These are phyloP conservation scores for Penicillium crustosum DNA, from an alignment of 2,329 filamentous ascomycete species.

Conservation along the genomic window DNA sequence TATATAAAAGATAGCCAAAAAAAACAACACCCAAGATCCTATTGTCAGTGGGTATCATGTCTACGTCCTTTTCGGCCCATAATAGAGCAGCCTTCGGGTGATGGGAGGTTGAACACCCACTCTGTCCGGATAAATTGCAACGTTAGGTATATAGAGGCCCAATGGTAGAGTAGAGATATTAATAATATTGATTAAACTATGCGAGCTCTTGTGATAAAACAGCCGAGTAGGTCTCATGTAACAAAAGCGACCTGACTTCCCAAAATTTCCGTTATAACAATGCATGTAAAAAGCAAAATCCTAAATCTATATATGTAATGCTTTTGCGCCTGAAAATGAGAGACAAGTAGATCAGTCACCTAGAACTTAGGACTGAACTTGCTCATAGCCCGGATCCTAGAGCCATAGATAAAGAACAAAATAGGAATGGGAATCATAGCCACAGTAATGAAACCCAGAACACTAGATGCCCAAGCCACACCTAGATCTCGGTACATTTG, in stretches of 20 bases:
- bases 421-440: slow-evolving; percentile 50
- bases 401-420: slow-evolving; percentile 51
- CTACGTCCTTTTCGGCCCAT: neutral
- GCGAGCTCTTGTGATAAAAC: neutral
- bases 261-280: neutral
- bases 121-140: neutral
- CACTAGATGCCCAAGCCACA: slow-evolving; percentile 42
- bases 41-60: neutral
- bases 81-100: neutral
- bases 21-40: neutral
- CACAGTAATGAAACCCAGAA: slow-evolving; percentile 41
- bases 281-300: neutral
- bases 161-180: neutral
- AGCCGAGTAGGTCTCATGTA: neutral
- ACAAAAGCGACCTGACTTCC: neutral
- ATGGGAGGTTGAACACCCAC: neutral
- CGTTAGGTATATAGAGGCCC: neutral
- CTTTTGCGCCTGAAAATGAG: neutral
- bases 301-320: neutral
- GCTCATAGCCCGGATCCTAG: slow-evolving; percentile 40
- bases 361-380: slow-evolving; percentile 28
- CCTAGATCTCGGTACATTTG: slow-evolving; percentile 42
- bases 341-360: neutral
- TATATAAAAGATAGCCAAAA: neutral
- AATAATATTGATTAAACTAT: neutral